phyloP scores from a whole-genome alignment of 2,329 filamentous ascomycete species.

The Ophiostoma perfectum region DNA sequence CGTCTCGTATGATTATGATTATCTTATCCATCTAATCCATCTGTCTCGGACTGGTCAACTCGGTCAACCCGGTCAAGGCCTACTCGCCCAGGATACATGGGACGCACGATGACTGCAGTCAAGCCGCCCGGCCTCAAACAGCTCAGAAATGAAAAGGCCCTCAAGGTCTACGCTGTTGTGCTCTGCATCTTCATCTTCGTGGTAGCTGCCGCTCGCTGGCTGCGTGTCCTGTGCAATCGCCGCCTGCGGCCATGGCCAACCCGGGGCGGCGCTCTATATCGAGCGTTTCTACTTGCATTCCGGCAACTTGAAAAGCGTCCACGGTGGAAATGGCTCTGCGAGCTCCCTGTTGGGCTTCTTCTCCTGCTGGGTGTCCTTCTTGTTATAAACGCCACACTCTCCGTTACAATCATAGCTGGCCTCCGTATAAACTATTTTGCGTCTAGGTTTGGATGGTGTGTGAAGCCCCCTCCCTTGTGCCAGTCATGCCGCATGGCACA shows the following conservation, averaged over 20 bases:
- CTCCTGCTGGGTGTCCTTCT: conserved; percentile 8
- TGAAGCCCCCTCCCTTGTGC: background rate
- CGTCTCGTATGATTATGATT: conserved; percentile 1
- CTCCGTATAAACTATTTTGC: conserved; percentile 19
- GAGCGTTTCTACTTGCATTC: background rate
- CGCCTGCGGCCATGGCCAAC: background rate
- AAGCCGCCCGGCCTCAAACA: conserved; percentile 20
- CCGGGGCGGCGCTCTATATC: background rate
- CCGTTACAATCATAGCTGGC: conserved; percentile 9
- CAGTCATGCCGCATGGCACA: background rate
- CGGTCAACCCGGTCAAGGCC: background rate
- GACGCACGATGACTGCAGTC: background rate
- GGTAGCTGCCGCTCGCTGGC: background rate
- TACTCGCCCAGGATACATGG: background rate
- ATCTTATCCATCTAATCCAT: conserved; percentile 16
- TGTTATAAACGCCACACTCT: conserved; percentile 13
- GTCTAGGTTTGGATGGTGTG: conserved; percentile 23
- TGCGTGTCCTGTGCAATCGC: background rate
- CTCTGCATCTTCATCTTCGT: conserved; percentile 12
- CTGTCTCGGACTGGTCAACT: background rate
- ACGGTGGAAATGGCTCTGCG: background rate
- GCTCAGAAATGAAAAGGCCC: conserved; percentile 21
- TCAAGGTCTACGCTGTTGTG: conserved; percentile 17
- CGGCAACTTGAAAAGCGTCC: background rate
- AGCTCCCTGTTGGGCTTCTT: background rate